These are phyloP conservation scores for Wallacemonas sp. DNA, from an alignment of 208 protist species.

Conservation along the genomic window DNA sequence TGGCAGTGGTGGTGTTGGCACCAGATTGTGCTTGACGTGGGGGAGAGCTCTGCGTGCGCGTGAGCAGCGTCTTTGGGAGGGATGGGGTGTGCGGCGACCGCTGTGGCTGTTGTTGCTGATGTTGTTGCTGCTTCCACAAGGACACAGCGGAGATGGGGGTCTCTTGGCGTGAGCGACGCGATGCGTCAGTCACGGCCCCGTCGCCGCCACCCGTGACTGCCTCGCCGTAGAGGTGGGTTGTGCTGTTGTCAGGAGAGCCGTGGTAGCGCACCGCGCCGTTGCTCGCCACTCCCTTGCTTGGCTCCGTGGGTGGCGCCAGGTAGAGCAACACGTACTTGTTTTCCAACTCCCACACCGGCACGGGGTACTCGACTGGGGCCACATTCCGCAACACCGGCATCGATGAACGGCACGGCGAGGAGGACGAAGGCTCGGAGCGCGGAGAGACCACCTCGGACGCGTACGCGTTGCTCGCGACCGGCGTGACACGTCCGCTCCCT, in stretches of 20 bases:
- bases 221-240: no score
- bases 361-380: conserved; percentile 36
- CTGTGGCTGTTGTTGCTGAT: not conserved
- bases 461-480: not conserved
- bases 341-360: conserved; percentile 42
- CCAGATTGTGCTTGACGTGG: not conserved
- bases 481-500: not conserved
- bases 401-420: not conserved
- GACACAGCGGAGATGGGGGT: conserved; percentile 13
- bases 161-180: no score
- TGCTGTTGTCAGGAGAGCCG: no score
- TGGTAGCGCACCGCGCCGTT: not conserved
- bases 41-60: not conserved
- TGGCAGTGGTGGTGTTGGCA: not conserved
- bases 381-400: not conserved
- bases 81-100: not conserved
- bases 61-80: not conserved
- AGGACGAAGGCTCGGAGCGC: conserved; percentile 3
- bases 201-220: no score
- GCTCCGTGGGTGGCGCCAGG: conserved; percentile 27
- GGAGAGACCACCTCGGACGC: not conserved
- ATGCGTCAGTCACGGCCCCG: no score
- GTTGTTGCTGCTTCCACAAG: conserved; percentile 11
- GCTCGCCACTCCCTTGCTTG: not conserved
- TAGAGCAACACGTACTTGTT: conserved; percentile 77